Conservation (phyloP, 2,329 filamentous ascomycete species). For the Fusarium duplospermum region DNA sequence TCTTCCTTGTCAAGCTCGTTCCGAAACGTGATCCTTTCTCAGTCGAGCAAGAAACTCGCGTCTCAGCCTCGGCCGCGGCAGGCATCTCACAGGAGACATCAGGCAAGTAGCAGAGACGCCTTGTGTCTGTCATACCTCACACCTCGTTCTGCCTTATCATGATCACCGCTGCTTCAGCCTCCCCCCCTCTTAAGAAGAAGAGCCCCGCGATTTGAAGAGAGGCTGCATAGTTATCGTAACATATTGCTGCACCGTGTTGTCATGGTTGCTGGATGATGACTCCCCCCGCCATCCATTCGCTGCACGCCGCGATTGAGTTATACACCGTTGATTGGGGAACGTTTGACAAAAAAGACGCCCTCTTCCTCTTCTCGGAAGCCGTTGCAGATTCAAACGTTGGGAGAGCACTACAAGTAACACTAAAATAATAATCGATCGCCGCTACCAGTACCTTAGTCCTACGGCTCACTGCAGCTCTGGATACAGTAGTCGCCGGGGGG, state of each 20-base stretch:
- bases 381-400: conserved; percentile 25
- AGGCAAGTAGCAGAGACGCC: background rate
- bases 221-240: conserved; percentile 2
- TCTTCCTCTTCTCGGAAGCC: conserved; percentile 6
- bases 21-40: conserved; percentile 23
- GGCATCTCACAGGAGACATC: conserved; percentile 21
- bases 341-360: background rate
- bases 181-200: background rate
- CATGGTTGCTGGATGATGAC: conserved; percentile 25
- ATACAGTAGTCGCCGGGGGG: conserved; percentile 1
- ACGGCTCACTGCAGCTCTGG: conserved; percentile 19
- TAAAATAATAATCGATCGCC: background rate
- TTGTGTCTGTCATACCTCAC: background rate
- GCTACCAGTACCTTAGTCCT: background rate
- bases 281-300: conserved; percentile 21
- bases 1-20: conserved; percentile 22
- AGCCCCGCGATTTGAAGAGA: conserved; percentile 4
- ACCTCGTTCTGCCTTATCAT: conserved; percentile 23
- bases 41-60: conserved; percentile 12
- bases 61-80: conserved; percentile 34
- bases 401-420: no score
- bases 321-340: background rate
- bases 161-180: conserved; percentile 11
- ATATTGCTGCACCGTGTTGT: conserved; percentile 22
- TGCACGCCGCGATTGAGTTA: conserved; percentile 15